phyloP scores from a whole-genome alignment of 495 filamentous ascomycete genomes.

The Hypoxylon subgilvum region DNA sequence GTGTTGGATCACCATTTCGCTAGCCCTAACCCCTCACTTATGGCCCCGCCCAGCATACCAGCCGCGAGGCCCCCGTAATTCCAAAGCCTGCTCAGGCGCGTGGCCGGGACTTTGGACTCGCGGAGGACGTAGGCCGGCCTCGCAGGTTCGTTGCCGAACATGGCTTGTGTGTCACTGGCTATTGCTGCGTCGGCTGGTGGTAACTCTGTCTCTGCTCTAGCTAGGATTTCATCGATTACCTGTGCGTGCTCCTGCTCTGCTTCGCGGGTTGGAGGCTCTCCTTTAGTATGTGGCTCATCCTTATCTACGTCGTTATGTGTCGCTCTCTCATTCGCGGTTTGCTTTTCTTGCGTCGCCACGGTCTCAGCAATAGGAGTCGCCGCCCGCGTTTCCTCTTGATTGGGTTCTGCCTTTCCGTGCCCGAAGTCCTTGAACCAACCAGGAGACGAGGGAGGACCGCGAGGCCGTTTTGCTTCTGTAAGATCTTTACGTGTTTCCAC shows the following conservation, averaged over 20 bases:
- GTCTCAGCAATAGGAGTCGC: constrained; percentile 29
- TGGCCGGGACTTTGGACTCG: constrained; percentile 89
- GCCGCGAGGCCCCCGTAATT: constrained; percentile 92
- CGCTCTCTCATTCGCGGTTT: constrained; percentile 29
- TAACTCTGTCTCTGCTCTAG: constrained; percentile 20
- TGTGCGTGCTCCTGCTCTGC: constrained; percentile 26
- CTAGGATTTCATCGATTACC: constrained; percentile 25
- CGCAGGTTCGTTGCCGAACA: constrained; percentile 19
- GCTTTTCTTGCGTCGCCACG: constrained; percentile 2
- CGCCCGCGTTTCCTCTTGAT: constrained; percentile 9
- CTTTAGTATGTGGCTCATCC: constrained; percentile 15
- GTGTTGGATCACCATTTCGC: too few relatives aligned
- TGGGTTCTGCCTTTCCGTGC: constrained; percentile 27
- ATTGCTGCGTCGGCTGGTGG: constrained; percentile 9
- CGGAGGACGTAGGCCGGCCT: constrained; percentile 69
- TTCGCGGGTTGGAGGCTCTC: constrained; percentile 14
- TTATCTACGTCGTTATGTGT: constrained; percentile 27
- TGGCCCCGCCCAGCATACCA: constrained; percentile 94
- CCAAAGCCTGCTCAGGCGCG: constrained; percentile 84
- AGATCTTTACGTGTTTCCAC: constrained; percentile 35
- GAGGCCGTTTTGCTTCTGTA: constrained; percentile 17
- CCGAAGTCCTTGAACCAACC: constrained; percentile 43
- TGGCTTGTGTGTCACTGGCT: not conserved
- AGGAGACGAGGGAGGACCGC: constrained; percentile 23
- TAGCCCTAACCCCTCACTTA: constrained; percentile 84